Conservation (phyloP, 371 early-diverging fungal species). For the Sporodiniella umbellata region DNA sequence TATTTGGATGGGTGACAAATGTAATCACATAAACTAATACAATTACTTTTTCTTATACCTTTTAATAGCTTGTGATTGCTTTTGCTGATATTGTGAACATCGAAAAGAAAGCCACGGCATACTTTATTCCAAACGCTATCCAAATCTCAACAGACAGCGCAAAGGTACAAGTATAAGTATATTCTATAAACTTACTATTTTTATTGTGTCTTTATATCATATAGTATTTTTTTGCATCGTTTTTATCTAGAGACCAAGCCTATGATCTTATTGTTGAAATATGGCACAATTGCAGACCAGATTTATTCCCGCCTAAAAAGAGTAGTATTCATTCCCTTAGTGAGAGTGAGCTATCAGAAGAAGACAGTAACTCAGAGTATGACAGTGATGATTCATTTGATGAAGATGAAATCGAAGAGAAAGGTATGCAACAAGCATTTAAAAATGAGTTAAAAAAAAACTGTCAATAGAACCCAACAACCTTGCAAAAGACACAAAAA, state of each 20-base stretch:
- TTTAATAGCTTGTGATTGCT: constrained; percentile 68
- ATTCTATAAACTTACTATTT: not conserved
- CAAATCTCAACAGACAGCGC: constrained; percentile 70
- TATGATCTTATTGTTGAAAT: constrained; percentile 68
- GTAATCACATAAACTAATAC: constrained; percentile 34
- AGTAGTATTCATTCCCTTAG: constrained; percentile 7
- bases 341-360: constrained; percentile 12
- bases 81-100: constrained; percentile 82
- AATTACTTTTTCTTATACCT: not conserved
- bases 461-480: too few relatives aligned
- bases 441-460: not conserved
- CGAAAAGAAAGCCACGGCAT: constrained; percentile 75
- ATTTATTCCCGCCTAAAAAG: constrained; percentile 23
- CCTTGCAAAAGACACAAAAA: not conserved
- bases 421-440: constrained; percentile 1
- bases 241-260: constrained; percentile 76
- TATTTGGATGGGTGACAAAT: constrained; percentile 94
- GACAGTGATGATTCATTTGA: constrained; percentile 23
- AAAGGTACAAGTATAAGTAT: constrained; percentile 35
- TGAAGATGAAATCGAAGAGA: not conserved
- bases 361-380: constrained; percentile 20
- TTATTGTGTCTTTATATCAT: not conserved
- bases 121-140: constrained; percentile 87
- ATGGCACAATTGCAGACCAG: constrained; percentile 48
- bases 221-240: constrained; percentile 78